A percentile compares a stretch with the other conserved stretches of the same genome.
Evolutionary conservation across 345 rosid genomes (phyloP).

Genomic region (Gossypium turneri): DNA sequence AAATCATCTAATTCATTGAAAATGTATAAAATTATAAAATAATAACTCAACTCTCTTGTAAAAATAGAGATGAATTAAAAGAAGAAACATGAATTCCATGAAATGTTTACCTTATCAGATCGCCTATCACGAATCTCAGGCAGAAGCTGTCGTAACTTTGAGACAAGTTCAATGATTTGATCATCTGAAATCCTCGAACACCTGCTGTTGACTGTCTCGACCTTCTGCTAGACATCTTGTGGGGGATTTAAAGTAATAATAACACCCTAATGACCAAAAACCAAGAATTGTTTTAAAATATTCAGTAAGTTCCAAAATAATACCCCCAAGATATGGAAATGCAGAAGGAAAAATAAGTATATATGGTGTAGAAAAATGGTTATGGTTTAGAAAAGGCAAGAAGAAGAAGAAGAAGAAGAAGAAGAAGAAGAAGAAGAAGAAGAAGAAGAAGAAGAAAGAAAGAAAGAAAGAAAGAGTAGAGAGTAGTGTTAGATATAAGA

Average conservation of each 20-base stretch:
- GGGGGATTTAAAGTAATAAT: not conserved
- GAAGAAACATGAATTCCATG: not conserved
- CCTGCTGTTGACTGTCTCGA: constrained; percentile 59
- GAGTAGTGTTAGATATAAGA: constrained; percentile 21
- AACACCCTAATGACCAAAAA: not conserved
- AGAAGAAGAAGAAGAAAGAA: constrained; percentile 4
- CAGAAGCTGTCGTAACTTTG: constrained; percentile 77
- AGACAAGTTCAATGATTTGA: constrained; percentile 82
- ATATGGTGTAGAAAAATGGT: constrained; percentile 4
- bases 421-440: too few species aligned
- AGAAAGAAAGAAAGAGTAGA: not conserved
- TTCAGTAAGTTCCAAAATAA: not conserved
- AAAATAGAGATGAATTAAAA: not conserved
- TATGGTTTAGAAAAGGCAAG: not conserved
- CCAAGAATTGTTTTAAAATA: not conserved
- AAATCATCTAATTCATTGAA: not conserved
- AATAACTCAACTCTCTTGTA: not conserved
- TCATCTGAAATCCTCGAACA: constrained; percentile 80
- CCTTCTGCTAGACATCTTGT: constrained; percentile 79
- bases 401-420: not conserved
- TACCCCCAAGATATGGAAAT: not conserved
- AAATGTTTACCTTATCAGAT: constrained; percentile 57
- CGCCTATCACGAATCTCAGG: constrained; percentile 88
- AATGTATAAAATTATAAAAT: not conserved
- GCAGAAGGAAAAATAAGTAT: not conserved